Evolutionary conservation across 306 rosid genomes (phyloP).

Genomic region (Cyclanthera cordifolia): DNA sequence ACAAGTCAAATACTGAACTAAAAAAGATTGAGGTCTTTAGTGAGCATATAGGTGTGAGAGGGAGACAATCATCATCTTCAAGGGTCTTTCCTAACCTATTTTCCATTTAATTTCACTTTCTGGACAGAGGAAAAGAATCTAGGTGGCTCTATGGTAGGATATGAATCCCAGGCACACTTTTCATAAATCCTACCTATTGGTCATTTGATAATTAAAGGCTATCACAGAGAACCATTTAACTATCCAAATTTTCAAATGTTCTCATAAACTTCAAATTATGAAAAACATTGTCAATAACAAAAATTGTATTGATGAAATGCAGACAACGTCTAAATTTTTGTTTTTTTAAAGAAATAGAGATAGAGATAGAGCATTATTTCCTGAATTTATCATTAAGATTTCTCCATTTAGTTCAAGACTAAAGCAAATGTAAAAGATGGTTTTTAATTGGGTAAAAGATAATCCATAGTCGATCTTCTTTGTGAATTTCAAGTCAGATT

Average conservation of each 20-base stretch:
- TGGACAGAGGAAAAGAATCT: background rate
- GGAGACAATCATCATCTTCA: background rate
- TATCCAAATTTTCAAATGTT: background rate
- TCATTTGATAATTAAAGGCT: background rate
- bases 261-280: background rate
- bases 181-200: background rate
- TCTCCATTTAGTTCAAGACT: too few relatives aligned
- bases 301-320: background rate
- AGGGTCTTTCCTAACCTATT: background rate
- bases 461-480: background rate
- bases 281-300: background rate
- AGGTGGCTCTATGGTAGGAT: background rate
- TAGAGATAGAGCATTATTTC: background rate
- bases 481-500: background rate
- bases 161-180: background rate
- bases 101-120: background rate
- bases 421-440: background rate
- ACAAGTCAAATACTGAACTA: too few relatives aligned
- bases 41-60: background rate
- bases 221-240: background rate
- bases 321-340: background rate
- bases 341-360: too few relatives aligned
- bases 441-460: background rate
- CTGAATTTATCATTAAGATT: background rate
- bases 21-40: too few relatives aligned